Conservation (phyloP, 2,329 filamentous ascomycete species). For the Xylariaceae sp. region DNA sequence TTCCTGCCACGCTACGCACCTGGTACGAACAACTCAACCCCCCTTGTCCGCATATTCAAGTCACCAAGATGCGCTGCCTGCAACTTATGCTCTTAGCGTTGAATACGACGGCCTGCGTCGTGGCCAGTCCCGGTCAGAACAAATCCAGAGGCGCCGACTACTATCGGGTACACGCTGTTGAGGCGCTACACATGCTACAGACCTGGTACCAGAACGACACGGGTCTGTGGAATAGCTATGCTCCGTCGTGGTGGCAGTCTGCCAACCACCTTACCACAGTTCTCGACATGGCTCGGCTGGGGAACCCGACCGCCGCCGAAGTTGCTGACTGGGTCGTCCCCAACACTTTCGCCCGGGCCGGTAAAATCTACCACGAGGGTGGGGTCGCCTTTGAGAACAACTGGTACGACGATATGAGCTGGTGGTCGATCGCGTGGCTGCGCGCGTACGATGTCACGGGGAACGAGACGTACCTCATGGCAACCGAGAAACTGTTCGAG, state of each 20-base stretch:
- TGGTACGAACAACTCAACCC: too few species aligned
- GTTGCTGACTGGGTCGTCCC: not conserved
- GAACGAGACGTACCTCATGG: not conserved
- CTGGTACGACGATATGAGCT: constrained; percentile 1
- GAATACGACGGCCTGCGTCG: too few species aligned
- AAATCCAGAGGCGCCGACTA: not conserved
- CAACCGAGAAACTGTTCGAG: not conserved
- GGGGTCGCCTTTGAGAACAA: not conserved
- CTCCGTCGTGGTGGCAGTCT: not conserved
- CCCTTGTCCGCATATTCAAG: too few species aligned
- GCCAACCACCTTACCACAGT: constrained; percentile 1
- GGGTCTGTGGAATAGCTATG: constrained; percentile 1
- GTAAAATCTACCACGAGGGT: not conserved
- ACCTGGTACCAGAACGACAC: constrained; percentile 1
- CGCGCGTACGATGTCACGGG: not conserved
- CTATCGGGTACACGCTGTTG: not conserved
- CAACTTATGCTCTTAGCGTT: too few species aligned
- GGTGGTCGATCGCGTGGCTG: constrained; percentile 1
- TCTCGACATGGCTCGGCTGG: constrained; percentile 1
- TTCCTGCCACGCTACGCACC: too few species aligned
- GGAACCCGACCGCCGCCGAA: not conserved
- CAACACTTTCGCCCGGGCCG: not conserved
- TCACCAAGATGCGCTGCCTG: too few species aligned
- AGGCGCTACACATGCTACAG: not conserved
- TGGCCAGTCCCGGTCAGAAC: too few species aligned